Conservation (phyloP, 345 rosid genomes). For the Ceriops decandra region DNA sequence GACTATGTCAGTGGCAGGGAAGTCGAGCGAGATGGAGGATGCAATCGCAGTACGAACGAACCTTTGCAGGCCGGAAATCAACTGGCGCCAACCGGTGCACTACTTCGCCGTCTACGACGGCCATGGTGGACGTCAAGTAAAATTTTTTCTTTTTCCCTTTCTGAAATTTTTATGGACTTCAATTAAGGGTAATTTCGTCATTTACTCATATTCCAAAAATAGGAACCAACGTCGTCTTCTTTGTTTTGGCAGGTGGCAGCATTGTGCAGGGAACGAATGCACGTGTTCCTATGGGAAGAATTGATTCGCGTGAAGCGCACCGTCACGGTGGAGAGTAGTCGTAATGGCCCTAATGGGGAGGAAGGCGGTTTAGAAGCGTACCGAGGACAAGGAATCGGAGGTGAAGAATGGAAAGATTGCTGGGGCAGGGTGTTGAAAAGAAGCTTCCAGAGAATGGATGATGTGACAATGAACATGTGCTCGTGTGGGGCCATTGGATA, state of each 20-base stretch:
- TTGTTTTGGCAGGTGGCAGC: constrained; percentile 42
- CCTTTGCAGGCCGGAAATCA: constrained; percentile 46
- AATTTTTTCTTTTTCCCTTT: background rate
- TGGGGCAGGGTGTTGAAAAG: constrained; percentile 43
- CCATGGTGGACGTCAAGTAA: constrained; percentile 68
- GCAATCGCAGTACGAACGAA: constrained; percentile 35
- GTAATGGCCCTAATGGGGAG: background rate
- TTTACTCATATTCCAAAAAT: background rate
- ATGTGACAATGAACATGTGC: constrained; percentile 38
- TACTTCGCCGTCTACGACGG: constrained; percentile 85
- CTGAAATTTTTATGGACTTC: background rate
- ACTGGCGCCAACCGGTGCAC: constrained; percentile 49
- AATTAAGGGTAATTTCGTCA: constrained; percentile 19
- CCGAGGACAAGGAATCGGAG: background rate
- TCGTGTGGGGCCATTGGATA: constrained; percentile 31
- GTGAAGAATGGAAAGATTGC: constrained; percentile 6
- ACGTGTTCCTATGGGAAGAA: constrained; percentile 43
- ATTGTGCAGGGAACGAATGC: constrained; percentile 46
- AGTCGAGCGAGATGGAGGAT: constrained; percentile 66
- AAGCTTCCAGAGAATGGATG: constrained; percentile 47
- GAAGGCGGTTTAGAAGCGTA: background rate
- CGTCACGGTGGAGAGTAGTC: background rate
- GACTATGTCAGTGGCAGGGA: constrained; percentile 50
- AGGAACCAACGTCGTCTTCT: background rate
- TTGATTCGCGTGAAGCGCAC: constrained; percentile 30